Conservation (phyloP, 805 yeast species). For the Metschnikowia peoriensis region DNA sequence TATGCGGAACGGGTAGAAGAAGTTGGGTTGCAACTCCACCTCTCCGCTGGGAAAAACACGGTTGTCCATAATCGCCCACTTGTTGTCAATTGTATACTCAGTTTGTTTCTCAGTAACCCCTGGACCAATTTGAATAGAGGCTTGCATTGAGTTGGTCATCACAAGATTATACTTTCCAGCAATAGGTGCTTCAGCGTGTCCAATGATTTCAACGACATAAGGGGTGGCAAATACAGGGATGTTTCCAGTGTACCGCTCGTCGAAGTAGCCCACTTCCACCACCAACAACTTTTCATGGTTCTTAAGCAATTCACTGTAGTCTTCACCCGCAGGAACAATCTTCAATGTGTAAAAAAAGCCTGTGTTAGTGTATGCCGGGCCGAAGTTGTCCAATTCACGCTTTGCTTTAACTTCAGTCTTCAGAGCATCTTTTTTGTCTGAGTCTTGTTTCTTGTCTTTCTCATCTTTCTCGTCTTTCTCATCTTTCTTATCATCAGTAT, state of each 20-base stretch:
- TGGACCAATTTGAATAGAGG: slow-evolving; percentile 5
- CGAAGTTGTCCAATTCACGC: background rate
- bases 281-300: background rate
- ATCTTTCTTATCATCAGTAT: too few relatives aligned
- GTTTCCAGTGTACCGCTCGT: background rate
- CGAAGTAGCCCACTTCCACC: background rate
- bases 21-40: background rate
- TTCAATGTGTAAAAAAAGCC: background rate
- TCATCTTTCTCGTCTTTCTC: too few relatives aligned
- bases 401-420: too few relatives aligned
- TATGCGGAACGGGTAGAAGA: slow-evolving; percentile 5
- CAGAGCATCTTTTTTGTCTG: too few relatives aligned
- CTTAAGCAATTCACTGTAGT: background rate
- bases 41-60: background rate
- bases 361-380: background rate
- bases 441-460: too few relatives aligned
- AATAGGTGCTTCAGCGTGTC: background rate
- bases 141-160: background rate
- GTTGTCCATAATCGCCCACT: slow-evolving; percentile 5
- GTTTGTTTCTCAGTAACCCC: background rate
- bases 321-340: background rate
- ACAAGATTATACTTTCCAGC: background rate
- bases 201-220: background rate
- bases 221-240: background rate
- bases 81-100: background rate